Evolutionary conservation across 495 filamentous ascomycete species (phyloP), one percentile per base, ranked within the genome.

Genomic region (Talaromyces ruber): DNA sequence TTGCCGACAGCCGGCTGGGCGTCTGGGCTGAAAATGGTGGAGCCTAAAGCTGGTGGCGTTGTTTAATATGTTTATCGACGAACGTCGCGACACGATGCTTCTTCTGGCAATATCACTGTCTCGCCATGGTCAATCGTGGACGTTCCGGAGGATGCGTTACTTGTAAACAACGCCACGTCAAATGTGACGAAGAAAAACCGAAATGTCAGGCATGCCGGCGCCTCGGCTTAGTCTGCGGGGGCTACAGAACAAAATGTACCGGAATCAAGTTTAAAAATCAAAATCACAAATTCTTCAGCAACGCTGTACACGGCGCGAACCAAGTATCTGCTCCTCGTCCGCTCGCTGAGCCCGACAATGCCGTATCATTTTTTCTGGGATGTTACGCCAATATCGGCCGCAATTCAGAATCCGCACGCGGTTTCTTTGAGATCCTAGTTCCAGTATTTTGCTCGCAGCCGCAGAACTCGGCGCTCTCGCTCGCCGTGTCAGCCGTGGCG

Each of bases 161-260:
- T n/a, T 71, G 69, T 64, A 71, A 71, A 63, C 47, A 63, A 47
- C 65, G 69, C 7, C 69, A 64, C 60, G 64, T 71, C 21, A 71
- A 70, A 39, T 39, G 34, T 4, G 34, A 39, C 14, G 34, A 39
- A 39, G 34, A 39, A 14, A 39, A 39, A 39, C 34, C 34, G 34
- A 39, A 39, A 39, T 39, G 34, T 39, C 34, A 39, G 14, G 14
- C 34, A 14, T 39, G 34, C 14, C 34, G 16, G 34, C 34, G 34
- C 34, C 34, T 39, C 34, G 34, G 34, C 34, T 9, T 39, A 16
- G 2, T 39, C 3, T 39, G 34, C 34, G 34, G 34, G 1, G 34
- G 34, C 34, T 39, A 39, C 34, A 39, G 34, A 14, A 39, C 14
- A 4, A 39, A 39, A 39, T 39, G 14, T 16, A 4, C 34, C 34